Conservation (phyloP, 441 rosid genomes). For the Corymbia calophylla region DNA sequence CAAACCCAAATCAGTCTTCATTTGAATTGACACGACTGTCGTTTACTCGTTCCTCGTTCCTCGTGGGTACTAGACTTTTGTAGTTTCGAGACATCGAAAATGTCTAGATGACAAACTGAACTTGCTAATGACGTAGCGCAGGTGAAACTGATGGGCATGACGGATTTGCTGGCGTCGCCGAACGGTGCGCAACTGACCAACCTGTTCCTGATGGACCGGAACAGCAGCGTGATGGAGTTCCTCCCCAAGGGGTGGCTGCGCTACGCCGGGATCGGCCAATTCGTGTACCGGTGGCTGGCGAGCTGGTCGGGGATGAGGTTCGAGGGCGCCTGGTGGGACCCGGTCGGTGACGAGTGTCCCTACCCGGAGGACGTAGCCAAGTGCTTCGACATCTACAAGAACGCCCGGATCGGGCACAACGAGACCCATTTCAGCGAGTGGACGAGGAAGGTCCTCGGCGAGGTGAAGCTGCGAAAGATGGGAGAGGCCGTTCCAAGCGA, state of each 20-base stretch:
- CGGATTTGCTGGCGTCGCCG: constrained; percentile 34
- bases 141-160: constrained; percentile 29
- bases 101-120: background rate
- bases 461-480: constrained; percentile 16
- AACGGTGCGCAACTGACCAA: constrained; percentile 40
- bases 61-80: no score
- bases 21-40: no score
- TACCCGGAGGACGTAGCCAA: constrained; percentile 4
- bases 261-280: constrained; percentile 35
- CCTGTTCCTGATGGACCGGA: constrained; percentile 36
- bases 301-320: constrained; percentile 32
- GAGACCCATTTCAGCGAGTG: constrained; percentile 32
- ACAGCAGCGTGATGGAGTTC: constrained; percentile 48
- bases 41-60: no score
- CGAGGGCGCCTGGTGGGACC: constrained; percentile 40
- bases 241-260: constrained; percentile 44
- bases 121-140: background rate
- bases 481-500: background rate
- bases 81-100: background rate
- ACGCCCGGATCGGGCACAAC: constrained; percentile 33
- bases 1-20: background rate
- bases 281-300: constrained; percentile 40
- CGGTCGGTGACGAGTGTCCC: constrained; percentile 26
- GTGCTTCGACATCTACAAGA: constrained; percentile 28
- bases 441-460: constrained; percentile 20